Evolutionary conservation across 73 alveolate species (phyloP).

Genomic region (Loxodes magnus): DNA sequence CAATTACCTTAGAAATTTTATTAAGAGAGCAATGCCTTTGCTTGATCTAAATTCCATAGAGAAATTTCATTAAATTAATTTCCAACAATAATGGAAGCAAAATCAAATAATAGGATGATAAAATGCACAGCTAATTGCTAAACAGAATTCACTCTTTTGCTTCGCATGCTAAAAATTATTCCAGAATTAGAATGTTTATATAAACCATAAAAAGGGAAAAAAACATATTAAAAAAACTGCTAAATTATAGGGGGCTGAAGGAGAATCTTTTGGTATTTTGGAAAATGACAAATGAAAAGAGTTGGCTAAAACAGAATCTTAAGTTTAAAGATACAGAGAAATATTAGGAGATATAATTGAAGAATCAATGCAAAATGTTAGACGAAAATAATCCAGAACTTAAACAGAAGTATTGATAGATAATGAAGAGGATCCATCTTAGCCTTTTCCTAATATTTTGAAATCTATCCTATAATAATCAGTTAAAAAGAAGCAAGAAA

Average conservation of each 20-base stretch:
- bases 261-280: conserved; percentile 9
- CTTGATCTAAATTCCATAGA: conserved; percentile 31
- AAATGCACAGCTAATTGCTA: conserved; percentile 17
- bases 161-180: conserved; percentile 71
- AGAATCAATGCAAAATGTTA: conserved; percentile 62
- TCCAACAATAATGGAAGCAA: conserved; percentile 49
- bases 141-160: conserved; percentile 34
- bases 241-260: conserved; percentile 18
- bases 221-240: conserved; percentile 69
- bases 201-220: conserved; percentile 80
- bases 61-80: conserved; percentile 18
- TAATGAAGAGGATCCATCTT: conserved; percentile 29
- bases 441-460: conserved; percentile 6
- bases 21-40: conserved; percentile 46
- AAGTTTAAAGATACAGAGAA: conserved; percentile 61
- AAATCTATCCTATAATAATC: conserved; percentile 30
- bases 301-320: conserved; percentile 66
- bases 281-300: conserved; percentile 34
- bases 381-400: conserved; percentile 78
- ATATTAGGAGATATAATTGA: conserved; percentile 60
- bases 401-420: conserved; percentile 54
- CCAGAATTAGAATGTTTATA: conserved; percentile 70
- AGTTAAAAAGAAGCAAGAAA: conserved; percentile 41
- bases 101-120: conserved; percentile 57
- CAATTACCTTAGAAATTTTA: conserved; percentile 37